phyloP scores from a whole-genome alignment of 2,329 filamentous ascomycete genomes.

The Leptographium lundbergii region DNA sequence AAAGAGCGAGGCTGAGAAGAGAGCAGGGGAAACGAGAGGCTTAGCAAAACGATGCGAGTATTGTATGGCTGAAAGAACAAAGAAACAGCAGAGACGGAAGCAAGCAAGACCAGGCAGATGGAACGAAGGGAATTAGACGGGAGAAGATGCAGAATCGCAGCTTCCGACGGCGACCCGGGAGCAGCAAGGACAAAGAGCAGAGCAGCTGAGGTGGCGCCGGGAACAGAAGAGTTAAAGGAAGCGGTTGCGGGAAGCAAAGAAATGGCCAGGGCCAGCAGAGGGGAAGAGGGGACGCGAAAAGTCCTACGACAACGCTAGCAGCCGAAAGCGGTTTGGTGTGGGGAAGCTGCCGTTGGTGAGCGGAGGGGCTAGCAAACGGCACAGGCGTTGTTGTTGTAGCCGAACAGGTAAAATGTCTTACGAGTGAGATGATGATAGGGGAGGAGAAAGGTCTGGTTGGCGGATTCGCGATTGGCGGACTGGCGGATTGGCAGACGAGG shows the following conservation, averaged over 20 bases:
- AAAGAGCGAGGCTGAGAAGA: background rate
- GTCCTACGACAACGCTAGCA: conserved; percentile 2
- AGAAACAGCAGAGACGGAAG: background rate
- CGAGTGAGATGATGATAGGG: background rate
- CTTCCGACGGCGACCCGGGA: background rate
- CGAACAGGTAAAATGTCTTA: background rate
- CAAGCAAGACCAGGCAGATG: background rate
- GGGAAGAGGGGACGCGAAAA: background rate
- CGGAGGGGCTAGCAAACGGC: background rate
- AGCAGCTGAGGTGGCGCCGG: background rate
- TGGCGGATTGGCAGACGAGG: background rate
- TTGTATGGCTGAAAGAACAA: background rate
- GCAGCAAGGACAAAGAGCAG: background rate
- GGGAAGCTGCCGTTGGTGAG: conserved; percentile 6
- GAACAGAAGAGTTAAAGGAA: background rate
- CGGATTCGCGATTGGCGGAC: too few relatives aligned
- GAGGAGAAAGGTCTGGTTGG: background rate
- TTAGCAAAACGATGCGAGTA: background rate
- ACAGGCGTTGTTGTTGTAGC: background rate
- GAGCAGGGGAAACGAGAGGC: background rate
- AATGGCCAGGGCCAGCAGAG: background rate
- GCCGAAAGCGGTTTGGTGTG: conserved; percentile 8
- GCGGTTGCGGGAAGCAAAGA: background rate
- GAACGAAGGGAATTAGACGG: background rate
- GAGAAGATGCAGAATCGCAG: background rate